Evolutionary conservation across 2,329 filamentous ascomycete genomes (phyloP), one percentile per base, ranked within the genome.

Genomic region (Diaporthe vexans): DNA sequence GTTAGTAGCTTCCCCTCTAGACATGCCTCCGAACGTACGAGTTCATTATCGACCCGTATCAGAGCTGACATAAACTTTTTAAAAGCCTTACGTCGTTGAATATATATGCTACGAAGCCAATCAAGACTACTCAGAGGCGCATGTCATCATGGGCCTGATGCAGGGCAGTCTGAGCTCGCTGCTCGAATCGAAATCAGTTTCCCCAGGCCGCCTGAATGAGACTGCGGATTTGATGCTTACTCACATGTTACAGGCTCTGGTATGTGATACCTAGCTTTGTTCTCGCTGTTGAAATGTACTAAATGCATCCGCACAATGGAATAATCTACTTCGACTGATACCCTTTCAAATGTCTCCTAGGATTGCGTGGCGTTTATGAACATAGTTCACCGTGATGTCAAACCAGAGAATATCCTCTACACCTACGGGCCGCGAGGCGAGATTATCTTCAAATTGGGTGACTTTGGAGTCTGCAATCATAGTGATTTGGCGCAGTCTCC

Each of bases 381-480:
- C 7, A 24, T 61, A 4, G 43, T 71, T 17, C 69, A 71, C 43
- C 69, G 69, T 19, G 69, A 71, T 11, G 51, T 71, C 11, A 71
- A 71, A 21, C 69, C 69, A 24, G 69, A 56, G 43, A 71, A 71
- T 21, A 71, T 71, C n/a, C 69, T 71, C 13, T 71, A 71, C 40
- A 43, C 43, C 11, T 17, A 40, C 13, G 13, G n/a, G 26, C 5
- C 19, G 3, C 19, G 29, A 15, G 21, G 37, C 4, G 33, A 59
- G 9, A 78, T 78, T 37, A 15, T 24, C 13, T 79, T 78, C 58
- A 73, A 78, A 54, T 71, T 79, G 13, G 73, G 72, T 9, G 77
- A 79, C 40, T 77, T 79, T 52, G 76, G 77, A 29, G 26, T 78
- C 17, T 33, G 19, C 24, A 72, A 61, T 19, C 2, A 56, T 10